Evolutionary conservation across 2,329 filamentous ascomycete genomes (phyloP), one percentile per base, ranked within the genome.

Genomic region (Trichoderma asperellum): DNA sequence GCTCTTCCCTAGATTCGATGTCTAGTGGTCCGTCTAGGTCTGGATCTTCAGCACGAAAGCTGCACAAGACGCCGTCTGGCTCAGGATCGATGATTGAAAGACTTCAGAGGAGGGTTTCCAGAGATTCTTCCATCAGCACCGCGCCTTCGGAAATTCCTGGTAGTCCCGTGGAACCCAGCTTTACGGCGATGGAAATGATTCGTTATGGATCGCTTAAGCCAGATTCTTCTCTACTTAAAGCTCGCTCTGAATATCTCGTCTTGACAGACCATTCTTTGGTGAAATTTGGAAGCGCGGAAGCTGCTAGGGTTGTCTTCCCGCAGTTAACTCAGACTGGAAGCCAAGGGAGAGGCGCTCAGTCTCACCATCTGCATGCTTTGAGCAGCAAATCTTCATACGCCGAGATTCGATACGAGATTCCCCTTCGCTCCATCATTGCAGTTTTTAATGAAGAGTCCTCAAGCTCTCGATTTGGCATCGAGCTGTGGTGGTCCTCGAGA

Each of bases 401-500:
- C 55, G 80, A 83, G 58, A 72, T 80, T 68, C 80, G 81, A 21
- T 74, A 85, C 37, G 81, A 83, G 60, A 81, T 88, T 8, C 84
- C 86, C 0, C 76, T 87, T 8, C 80, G 83, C 18, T 82, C 81
- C 47, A 80, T 88, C 29, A 83, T 88, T 47, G 84, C 86, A 2
- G 82, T 82, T 2, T 87, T 87, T 71, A 82, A 81, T 35, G 83
- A 85, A 35, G 85, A 87, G 73, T 82, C 81, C 55, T 81, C 81
- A 1, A 80, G 82, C 58, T 81, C 84, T 14, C 81, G 83, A 7
- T 86, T 85, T 56, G 84, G 84, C 6, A 76, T 88, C 62, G 86
- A 88, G 73, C 79, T 88, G 2, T 88, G 86, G 85, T 88, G 86
- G 86, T 83, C 81, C 69, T 82, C 82, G 16, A 75, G 78, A 18